Evolutionary conservation across 2,329 filamentous ascomycete species (phyloP).

Genomic region (Aureobasidium sp.): DNA sequence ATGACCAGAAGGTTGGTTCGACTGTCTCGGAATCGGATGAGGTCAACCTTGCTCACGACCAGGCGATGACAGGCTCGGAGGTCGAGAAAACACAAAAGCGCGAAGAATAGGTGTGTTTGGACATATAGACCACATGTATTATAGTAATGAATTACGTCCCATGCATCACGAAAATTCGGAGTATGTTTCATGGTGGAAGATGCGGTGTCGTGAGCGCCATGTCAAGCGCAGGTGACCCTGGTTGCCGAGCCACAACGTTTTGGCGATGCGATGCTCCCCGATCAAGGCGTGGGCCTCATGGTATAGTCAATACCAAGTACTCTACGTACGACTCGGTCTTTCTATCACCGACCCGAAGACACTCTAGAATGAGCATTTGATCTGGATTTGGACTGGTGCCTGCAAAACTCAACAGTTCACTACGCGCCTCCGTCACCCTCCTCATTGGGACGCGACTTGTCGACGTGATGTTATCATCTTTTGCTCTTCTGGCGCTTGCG

Average conservation of each 20-base stretch:
- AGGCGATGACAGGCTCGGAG: no score
- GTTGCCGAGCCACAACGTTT: background rate
- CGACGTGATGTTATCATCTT: background rate
- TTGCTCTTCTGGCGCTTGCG: constrained; percentile 22
- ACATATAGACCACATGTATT: constrained; percentile 2
- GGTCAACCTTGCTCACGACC: no score
- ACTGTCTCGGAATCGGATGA: no score
- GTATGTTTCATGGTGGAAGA: no score
- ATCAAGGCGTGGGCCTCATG: background rate
- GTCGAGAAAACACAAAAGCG: background rate
- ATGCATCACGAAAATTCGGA: background rate
- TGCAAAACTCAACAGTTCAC: background rate
- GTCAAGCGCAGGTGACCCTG: background rate
- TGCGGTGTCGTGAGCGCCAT: background rate
- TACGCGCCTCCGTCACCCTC: background rate
- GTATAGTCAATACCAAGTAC: background rate
- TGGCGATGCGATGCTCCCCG: background rate
- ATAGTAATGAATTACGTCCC: constrained; percentile 6
- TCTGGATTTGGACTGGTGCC: background rate
- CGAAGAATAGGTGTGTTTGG: background rate
- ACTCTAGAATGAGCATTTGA: background rate
- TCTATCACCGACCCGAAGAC: no score
- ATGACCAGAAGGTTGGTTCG: no score
- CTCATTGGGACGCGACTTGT: background rate
- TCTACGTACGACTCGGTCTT: background rate